Evolutionary conservation across 2,329 filamentous ascomycete genomes (phyloP).

Genomic region (Fusarium globosum): DNA sequence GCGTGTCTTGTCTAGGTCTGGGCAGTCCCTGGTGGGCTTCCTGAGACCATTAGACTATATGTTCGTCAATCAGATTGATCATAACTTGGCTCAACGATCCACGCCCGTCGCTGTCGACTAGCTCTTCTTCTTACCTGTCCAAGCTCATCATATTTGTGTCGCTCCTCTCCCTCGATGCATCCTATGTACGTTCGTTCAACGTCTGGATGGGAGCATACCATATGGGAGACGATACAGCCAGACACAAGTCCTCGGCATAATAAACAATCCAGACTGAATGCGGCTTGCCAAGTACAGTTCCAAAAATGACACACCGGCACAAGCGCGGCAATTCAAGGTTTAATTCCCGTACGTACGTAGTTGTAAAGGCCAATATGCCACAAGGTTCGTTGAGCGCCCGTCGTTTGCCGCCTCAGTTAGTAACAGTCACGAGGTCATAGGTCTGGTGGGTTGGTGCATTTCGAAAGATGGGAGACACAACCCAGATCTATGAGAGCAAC

Average conservation of each 20-base stretch:
- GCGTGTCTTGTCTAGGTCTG: conserved; percentile 3
- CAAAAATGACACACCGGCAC: background rate
- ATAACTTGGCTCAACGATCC: background rate
- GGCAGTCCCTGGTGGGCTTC: background rate
- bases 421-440: conserved; percentile 21
- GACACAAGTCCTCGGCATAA: background rate
- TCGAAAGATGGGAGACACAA: background rate
- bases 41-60: background rate
- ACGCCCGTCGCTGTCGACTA: background rate
- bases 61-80: background rate
- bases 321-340: conserved; percentile 28
- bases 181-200: background rate
- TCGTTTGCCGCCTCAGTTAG: conserved; percentile 19
- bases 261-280: background rate
- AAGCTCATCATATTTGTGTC: background rate
- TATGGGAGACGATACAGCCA: background rate
- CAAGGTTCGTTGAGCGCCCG: conserved; percentile 20
- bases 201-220: background rate
- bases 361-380: conserved; percentile 12
- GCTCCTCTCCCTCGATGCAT: background rate
- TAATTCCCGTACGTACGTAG: conserved; percentile 18
- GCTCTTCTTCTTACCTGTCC: background rate
- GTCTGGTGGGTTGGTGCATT: conserved; percentile 1
- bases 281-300: background rate
- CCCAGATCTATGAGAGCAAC: background rate